Evolutionary conservation across 2,329 filamentous ascomycete genomes (phyloP).

Genomic region (Magnaporthiopsis rhizophila): DNA sequence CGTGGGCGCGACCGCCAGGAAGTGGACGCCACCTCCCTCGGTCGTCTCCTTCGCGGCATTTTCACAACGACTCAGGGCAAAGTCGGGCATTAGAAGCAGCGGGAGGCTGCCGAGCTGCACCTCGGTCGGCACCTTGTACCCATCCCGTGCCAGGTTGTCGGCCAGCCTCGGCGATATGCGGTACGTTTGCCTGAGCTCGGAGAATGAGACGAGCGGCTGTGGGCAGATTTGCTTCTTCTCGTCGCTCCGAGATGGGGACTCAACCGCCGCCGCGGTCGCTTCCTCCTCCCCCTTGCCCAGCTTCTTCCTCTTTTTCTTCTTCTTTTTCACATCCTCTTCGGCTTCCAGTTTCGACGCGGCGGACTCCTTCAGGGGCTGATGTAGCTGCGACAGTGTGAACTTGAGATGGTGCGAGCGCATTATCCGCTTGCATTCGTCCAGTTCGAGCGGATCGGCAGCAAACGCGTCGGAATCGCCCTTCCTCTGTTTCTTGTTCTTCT

Average conservation of each 20-base stretch:
- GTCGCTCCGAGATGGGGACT: constrained; percentile 33
- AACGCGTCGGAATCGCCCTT: constrained; percentile 22
- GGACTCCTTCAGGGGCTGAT: constrained; percentile 34
- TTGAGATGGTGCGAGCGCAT: constrained; percentile 79
- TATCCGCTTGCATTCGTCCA: constrained; percentile 65
- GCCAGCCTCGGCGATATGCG: constrained; percentile 65
- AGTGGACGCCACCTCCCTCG: constrained; percentile 47
- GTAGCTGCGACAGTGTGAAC: constrained; percentile 61
- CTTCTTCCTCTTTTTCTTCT: constrained; percentile 32
- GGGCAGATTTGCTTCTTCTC: constrained; percentile 61
- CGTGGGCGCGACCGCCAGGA: constrained; percentile 85
- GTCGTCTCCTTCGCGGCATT: constrained; percentile 24
- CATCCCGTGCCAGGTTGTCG: constrained; percentile 75
- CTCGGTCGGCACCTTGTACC: constrained; percentile 82
- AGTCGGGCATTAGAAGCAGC: constrained; percentile 56
- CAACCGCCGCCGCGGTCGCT: constrained; percentile 27
- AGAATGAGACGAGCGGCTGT: constrained; percentile 71
- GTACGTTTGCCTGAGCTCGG: constrained; percentile 62
- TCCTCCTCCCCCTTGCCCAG: constrained; percentile 34
- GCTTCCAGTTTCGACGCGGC: constrained; percentile 32
- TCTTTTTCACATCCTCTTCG: constrained; percentile 33
- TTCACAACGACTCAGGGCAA: constrained; percentile 29
- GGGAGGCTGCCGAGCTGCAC: constrained; percentile 86
- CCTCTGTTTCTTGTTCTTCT: constrained; percentile 16
- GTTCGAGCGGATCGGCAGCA: constrained; percentile 40